These are phyloP conservation scores for Blastocystis sp. DNA, from an alignment of 352 stramenopile species.

Conservation along the genomic window DNA sequence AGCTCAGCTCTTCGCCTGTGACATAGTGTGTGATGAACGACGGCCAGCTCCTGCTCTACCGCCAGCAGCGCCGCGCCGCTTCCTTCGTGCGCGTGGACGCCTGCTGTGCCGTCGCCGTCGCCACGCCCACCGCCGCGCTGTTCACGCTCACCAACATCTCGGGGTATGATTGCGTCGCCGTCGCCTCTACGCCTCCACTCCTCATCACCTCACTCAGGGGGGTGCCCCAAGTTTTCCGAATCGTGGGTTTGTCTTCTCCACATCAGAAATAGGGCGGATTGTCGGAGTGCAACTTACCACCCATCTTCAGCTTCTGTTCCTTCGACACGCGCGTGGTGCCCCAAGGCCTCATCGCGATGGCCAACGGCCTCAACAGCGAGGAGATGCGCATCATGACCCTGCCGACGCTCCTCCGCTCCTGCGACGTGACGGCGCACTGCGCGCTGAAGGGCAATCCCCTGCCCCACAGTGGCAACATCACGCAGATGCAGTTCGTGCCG, in stretches of 20 bases:
- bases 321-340: neutral
- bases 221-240: neutral
- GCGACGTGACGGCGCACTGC: neutral
- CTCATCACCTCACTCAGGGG: slow-evolving; percentile 38
- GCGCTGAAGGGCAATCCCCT: neutral
- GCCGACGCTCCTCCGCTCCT: neutral
- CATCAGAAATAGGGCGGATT: slow-evolving; percentile 10
- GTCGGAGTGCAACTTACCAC: neutral
- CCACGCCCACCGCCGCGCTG: neutral
- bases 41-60: slow-evolving; percentile 36
- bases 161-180: neutral
- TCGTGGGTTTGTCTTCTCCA: neutral
- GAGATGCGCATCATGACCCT: slow-evolving; percentile 34
- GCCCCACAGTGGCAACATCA: neutral
- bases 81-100: neutral
- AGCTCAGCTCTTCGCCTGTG: neutral
- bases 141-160: neutral
- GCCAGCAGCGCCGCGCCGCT: neutral
- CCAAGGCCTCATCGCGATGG: neutral
- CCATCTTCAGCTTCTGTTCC: slow-evolving; percentile 1
- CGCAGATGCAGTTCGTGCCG: slow-evolving; percentile 23
- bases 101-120: neutral
- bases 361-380: neutral
- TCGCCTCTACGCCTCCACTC: slow-evolving; percentile 12
- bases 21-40: slow-evolving; percentile 50